Conservation (phyloP, 139 green algal genomes). For the Chlamydomonas sp. region DNA sequence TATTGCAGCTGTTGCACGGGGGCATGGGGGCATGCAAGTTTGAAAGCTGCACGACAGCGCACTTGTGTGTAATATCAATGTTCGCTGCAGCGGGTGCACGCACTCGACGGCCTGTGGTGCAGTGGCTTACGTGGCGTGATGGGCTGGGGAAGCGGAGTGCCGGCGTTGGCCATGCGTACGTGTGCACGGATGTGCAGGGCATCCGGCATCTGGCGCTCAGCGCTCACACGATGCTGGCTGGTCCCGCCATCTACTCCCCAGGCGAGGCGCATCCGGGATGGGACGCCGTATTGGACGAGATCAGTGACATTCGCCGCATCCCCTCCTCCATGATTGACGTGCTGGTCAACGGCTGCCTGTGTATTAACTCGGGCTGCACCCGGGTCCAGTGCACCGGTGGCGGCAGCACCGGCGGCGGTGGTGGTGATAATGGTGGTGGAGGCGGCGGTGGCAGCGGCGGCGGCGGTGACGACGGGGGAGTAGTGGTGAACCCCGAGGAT, state of each 20-base stretch:
- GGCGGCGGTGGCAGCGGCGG: not conserved
- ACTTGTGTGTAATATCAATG: not conserved
- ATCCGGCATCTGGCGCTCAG: no score
- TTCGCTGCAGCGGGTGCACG: not conserved
- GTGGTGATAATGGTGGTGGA: not conserved
- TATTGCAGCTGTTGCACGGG: not conserved
- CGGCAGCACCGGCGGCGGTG: no score
- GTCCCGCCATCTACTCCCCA: not conserved
- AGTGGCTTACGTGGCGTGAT: not conserved
- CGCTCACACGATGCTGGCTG: not conserved
- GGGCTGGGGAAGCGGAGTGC: no score
- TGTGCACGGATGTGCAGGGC: no score
- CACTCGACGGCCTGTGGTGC: not conserved
- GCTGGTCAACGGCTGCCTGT: constrained; percentile 3
- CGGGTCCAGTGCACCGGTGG: not conserved
- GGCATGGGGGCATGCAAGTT: not conserved
- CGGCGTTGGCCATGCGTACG: no score
- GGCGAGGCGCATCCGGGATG: not conserved
- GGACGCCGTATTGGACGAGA: not conserved
- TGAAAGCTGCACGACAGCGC: not conserved
- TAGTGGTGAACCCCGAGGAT: not conserved
- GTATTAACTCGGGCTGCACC: not conserved
- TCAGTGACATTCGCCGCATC: not conserved
- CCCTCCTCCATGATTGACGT: not conserved
- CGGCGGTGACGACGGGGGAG: not conserved